These are phyloP conservation scores for Drosera spatulata DNA, from an alignment of 179 eudicot species.

Conservation along the genomic window DNA sequence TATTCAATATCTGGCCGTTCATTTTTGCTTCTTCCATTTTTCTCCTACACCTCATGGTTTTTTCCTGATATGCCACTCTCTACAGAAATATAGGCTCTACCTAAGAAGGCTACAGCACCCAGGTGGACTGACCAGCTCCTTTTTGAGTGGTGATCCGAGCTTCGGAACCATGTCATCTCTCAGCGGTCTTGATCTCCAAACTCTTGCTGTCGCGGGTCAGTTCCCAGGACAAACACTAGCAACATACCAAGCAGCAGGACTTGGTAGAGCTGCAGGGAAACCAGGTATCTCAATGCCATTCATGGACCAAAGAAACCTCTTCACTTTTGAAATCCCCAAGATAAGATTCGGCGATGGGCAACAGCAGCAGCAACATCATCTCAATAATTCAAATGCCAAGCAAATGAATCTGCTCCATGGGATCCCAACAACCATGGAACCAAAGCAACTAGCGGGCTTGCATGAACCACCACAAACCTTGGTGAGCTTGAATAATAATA, in stretches of 20 bases:
- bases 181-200: constrained; percentile 61
- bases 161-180: constrained; percentile 52
- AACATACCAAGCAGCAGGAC: constrained; percentile 43
- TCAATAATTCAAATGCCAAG: constrained; percentile 20
- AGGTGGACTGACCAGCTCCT: constrained; percentile 53
- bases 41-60: background rate
- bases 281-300: constrained; percentile 56
- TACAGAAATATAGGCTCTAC: constrained; percentile 93
- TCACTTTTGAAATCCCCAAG: constrained; percentile 66
- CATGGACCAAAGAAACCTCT: constrained; percentile 71
- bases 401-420: constrained; percentile 74
- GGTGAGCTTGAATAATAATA: constrained; percentile 20
- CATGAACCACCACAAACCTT: constrained; percentile 38
- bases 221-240: constrained; percentile 75
- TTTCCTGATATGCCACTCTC: background rate
- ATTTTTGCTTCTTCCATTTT: background rate
- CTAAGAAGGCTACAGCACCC: constrained; percentile 86
- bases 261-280: constrained; percentile 38
- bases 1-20: background rate
- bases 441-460: constrained; percentile 56
- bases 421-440: constrained; percentile 79
- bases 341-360: constrained; percentile 46
- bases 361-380: constrained; percentile 16
- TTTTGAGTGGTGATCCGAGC: constrained; percentile 46
- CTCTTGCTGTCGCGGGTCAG: constrained; percentile 76